Percentiles rank a stretch among this genome's conserved stretches.
Conservation (phyloP, 441 rosid species). For the Erodium moschatum region DNA sequence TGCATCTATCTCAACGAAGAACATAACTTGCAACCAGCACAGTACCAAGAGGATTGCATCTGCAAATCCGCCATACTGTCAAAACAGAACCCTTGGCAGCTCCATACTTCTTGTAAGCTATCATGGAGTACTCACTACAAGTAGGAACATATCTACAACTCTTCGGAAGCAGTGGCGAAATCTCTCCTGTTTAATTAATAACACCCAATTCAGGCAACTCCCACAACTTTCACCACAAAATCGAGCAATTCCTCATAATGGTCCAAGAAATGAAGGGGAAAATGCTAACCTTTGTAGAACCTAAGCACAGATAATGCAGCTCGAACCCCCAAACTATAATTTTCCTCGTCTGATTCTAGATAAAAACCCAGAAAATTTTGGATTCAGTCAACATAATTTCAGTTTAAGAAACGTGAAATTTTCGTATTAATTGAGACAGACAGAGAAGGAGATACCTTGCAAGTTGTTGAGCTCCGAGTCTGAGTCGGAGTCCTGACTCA, state of each 20-base stretch:
- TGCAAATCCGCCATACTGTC: conserved; percentile 75
- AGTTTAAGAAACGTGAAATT: neutral
- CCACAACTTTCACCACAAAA: neutral
- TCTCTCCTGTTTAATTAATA: conserved; percentile 52
- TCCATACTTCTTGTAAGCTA: conserved; percentile 89
- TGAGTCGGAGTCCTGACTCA: conserved; percentile 16
- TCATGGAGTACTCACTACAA: conserved; percentile 84
- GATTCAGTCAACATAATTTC: too few species aligned
- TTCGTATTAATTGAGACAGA: neutral
- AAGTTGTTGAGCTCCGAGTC: conserved; percentile 21
- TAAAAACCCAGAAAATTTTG: conserved; percentile 7
- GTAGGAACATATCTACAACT: conserved; percentile 80
- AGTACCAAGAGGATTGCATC: conserved; percentile 84
- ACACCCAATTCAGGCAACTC: conserved; percentile 13
- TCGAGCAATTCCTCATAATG: neutral
- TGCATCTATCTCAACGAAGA: neutral
- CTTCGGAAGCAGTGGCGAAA: conserved; percentile 66
- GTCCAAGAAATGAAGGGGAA: neutral
- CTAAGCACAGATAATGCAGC: conserved; percentile 62
- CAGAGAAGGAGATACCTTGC: conserved; percentile 26
- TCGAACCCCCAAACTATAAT: conserved; percentile 52
- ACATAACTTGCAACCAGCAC: too few species aligned
- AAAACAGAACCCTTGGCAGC: conserved; percentile 57
- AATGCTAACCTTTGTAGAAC: conserved; percentile 60
- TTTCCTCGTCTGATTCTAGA: conserved; percentile 33